phyloP scores from a whole-genome alignment of 176 grass and related monocot genomes.

The Typha latifolia region DNA sequence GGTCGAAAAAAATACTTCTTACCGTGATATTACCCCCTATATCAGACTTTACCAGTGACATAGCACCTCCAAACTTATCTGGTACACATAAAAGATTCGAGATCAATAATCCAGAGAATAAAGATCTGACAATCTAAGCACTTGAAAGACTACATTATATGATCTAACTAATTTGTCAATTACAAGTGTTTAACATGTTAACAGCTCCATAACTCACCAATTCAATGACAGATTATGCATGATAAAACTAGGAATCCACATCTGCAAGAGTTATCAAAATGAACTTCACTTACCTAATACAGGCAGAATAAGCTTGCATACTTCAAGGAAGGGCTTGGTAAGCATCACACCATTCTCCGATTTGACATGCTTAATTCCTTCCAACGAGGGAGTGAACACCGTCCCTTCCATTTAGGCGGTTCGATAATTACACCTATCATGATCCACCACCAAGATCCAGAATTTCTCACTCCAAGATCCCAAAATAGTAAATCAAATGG shows the following conservation, averaged over 20 bases:
- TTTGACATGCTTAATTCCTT: conserved; percentile 70
- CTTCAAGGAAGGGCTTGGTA: conserved; percentile 70
- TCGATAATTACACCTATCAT: conserved; percentile 10
- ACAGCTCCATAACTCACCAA: too few species aligned
- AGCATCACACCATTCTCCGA: conserved; percentile 49
- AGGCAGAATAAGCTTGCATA: conserved; percentile 83
- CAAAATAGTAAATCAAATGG: conserved; percentile 10
- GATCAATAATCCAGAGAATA: conserved; percentile 1
- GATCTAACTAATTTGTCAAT: too few species aligned
- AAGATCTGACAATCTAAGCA: not conserved
- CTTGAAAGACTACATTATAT: not conserved
- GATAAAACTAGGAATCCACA: too few species aligned
- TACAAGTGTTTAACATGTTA: too few species aligned
- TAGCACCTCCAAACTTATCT: conserved; percentile 81
- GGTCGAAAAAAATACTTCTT: conserved; percentile 11
- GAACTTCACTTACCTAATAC: conserved; percentile 49
- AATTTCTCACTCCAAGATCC: not conserved
- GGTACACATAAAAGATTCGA: conserved; percentile 9
- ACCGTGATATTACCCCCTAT: conserved; percentile 83
- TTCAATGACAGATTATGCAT: too few species aligned
- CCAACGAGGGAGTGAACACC: conserved; percentile 57
- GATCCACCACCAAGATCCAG: conserved; percentile 5
- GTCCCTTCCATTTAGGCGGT: conserved; percentile 47
- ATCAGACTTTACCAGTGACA: conserved; percentile 72
- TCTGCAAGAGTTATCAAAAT: too few species aligned